Percentiles rank a stretch among this genome's conserved stretches.
These are phyloP conservation scores for Protostelium mycophagum DNA, from an alignment of 78 protist species.

Conservation along the genomic window DNA sequence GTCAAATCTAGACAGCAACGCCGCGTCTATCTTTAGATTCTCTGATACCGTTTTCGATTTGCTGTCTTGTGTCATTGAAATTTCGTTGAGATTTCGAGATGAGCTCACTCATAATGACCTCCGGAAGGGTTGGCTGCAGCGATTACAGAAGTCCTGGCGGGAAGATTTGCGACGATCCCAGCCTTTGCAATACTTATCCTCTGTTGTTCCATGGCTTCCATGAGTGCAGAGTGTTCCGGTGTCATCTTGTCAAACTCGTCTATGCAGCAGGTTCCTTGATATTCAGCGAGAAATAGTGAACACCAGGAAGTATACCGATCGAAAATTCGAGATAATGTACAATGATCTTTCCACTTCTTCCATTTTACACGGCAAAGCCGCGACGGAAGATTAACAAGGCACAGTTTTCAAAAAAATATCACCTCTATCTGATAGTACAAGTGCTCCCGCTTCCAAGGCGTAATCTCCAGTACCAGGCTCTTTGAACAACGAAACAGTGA, in stretches of 20 bases:
- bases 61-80: neutral
- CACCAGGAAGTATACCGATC: constrained; percentile 74
- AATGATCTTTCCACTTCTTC: no score
- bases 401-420: no score
- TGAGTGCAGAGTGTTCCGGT: constrained; percentile 81
- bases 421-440: constrained; percentile 80
- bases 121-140: constrained; percentile 99
- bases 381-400: neutral
- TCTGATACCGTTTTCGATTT: constrained; percentile 88
- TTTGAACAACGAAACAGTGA: constrained; percentile 92
- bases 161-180: constrained; percentile 95
- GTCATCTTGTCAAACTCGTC: constrained; percentile 99
- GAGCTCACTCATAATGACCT: constrained; percentile 82
- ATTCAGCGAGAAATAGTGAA: no score
- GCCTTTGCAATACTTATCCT: constrained; percentile 94
- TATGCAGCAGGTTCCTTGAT: constrained; percentile 97
- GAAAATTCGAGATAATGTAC: neutral
- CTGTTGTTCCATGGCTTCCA: constrained; percentile 99
- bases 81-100: neutral
- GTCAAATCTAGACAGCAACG: constrained; percentile 96
- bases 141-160: constrained; percentile 89
- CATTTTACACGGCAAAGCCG: neutral
- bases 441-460: constrained; percentile 97
- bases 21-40: constrained; percentile 81
- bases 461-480: constrained; percentile 83